Base-by-base conservation (phyloP, 2,329 filamentous ascomycete species). In the Ramichloridium luteum region DNA sequence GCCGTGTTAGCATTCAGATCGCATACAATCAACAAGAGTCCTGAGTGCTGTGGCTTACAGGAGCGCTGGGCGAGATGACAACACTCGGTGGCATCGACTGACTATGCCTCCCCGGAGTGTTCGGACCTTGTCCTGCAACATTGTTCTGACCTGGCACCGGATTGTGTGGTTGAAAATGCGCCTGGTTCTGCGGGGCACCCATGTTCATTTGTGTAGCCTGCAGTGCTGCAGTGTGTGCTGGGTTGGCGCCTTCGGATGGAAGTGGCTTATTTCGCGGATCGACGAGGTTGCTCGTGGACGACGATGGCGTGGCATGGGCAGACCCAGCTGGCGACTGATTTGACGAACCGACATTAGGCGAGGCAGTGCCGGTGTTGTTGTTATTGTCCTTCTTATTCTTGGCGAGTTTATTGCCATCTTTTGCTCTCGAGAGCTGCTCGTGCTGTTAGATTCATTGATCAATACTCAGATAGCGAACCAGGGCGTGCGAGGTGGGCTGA, bases 31-130 rank as follows among this genome's bases (percentile, higher is more conserved):
- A n/a, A n/a, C n/a, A n/a, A n/a, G n/a, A n/a, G n/a, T n/a, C n/a
- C n/a, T n/a, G n/a, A n/a, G n/a, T n/a, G n/a, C n/a, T n/a, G n/a
- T 22, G 13, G 64, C 80, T 67, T 70, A 90, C 83, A 47, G 86
- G 85, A 57, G 83, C 81, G 53, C 88, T 96, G 32, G 86, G 86
- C 59, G 85, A 94, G 58, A 96, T 90, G 46, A 94, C 74, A 38
- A 96, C 86, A 50, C 83, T 92, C 13, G 88, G 88, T 30, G 49
- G 41, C 18, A 55, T 35, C 6, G 37, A 33, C 28, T 41, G 39
- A 13, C 44, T 43, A 36, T 48, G 49, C 31, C 51, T 37, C 17
- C 45, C 46, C 8, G 49, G 49, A 25, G 51, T 52, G 15, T 38
- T 41, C 26, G 42, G 37, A 25, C 40, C 46, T 23, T 23, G 20